A percentile compares a stretch with the other conserved stretches of the same genome.
Evolutionary conservation across 768 basidiomycete genomes (phyloP).

Genomic region (Psilocybe cubensis): DNA sequence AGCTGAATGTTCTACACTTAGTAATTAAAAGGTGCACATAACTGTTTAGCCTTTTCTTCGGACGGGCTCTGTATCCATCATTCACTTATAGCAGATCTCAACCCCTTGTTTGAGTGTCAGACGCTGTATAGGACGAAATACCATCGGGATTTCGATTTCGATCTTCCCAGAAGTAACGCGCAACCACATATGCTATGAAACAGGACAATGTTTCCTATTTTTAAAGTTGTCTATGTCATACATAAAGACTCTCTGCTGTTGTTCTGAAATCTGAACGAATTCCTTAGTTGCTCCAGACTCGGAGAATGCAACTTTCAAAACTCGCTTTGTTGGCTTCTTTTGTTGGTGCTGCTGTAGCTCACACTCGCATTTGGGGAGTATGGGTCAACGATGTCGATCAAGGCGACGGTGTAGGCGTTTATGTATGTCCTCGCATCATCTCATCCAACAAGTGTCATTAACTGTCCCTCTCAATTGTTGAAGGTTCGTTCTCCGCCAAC

Average conservation of each 20-base stretch:
- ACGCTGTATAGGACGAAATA: too few species aligned
- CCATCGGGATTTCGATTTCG: too few species aligned
- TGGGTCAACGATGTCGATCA: slow-evolving; percentile 42
- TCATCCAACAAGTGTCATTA: not conserved
- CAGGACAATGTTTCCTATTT: too few species aligned
- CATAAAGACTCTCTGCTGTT: not conserved
- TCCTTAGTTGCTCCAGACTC: not conserved
- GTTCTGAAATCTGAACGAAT: not conserved
- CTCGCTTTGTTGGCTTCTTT: slow-evolving; percentile 25
- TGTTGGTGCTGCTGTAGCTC: slow-evolving; percentile 27
- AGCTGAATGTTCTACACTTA: too few species aligned
- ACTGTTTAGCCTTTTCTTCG: too few species aligned
- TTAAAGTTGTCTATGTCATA: too few species aligned
- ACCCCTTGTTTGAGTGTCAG: too few species aligned
- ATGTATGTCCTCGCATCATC: slow-evolving; percentile 23
- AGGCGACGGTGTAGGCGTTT: slow-evolving; percentile 34
- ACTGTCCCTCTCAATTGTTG: not conserved
- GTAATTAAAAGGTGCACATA: too few species aligned
- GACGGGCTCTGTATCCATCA: too few species aligned
- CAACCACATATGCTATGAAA: too few species aligned
- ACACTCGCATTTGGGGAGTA: slow-evolving; percentile 37
- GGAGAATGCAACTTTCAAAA: slow-evolving; percentile 26
- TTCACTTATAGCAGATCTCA: too few species aligned
- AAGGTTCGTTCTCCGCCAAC: slow-evolving; percentile 41
- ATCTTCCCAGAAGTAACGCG: too few species aligned